Base-by-base conservation (phyloP, 2,329 filamentous ascomycete species). In the Paraconiothyrium sp. region DNA sequence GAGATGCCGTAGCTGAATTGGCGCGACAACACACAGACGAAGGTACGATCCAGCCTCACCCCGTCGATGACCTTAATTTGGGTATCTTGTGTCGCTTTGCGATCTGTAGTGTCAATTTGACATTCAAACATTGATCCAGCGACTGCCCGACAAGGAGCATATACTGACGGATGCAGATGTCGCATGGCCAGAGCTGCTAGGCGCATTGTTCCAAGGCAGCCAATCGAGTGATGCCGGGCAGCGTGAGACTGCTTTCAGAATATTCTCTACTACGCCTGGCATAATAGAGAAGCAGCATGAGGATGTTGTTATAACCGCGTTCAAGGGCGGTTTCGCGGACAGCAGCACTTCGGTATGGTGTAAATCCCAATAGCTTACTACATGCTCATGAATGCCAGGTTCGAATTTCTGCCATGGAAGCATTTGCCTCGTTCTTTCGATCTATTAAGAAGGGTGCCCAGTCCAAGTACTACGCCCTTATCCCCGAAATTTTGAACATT, bases 231-330 rank as follows among this genome's bases (percentile, higher is more conserved):
- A 97, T 64, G 82, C 91, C 34, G 90, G 91, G 67, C 91, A 96
- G 82, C 90, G 95, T 65, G 95, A 98, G 82, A 93, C 91, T 51
- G 93, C 95, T 20, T 99, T 95, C 83, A 89, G 95, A 65, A 95
- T 99, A 73, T 97, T 99, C 78, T 91, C 94, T 48, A 94, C 94
- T 1, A 98, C 94, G 0, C 95, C 95, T 4, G 92, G 92, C 35
- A 94, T 99, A 72, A 98, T 99, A 72, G 93, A 97, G 81, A 94
- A 91, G 80, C 92, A 97, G 77, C 94, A 98, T 72, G 93, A 97
- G 78, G 91, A 93, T 66, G 89, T 91, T n/a, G 93, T 99, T 37
- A 84, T 94, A 46, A 87, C 88, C 66, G 94, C 95, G 14, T 99
- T 99, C 78, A 89, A 91, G 62, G 92, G 92, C 72, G 95, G 94